phyloP scores from a whole-genome alignment of 352 stramenopile genomes.

The Sclerospora graminicola region DNA sequence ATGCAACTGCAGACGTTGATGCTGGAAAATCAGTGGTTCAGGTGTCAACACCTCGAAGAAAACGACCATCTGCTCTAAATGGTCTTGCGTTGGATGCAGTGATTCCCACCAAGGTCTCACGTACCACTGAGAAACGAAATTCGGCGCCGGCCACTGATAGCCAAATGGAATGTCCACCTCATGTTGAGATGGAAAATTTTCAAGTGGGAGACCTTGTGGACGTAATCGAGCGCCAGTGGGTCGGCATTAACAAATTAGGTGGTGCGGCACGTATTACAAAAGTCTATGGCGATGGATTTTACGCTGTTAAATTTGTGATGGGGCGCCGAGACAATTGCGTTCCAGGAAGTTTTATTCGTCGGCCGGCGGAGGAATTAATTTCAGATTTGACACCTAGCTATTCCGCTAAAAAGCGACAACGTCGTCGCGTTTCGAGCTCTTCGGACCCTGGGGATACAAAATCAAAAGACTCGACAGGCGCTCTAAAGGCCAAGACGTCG shows the following conservation, averaged over 20 bases:
- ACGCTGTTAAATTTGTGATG: slow-evolving; percentile 57
- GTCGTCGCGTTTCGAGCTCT: slow-evolving; percentile 7
- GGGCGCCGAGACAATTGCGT: slow-evolving; percentile 22
- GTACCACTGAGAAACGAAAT: too few relatives aligned
- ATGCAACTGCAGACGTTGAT: neutral
- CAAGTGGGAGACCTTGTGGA: slow-evolving; percentile 72
- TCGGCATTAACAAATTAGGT: slow-evolving; percentile 88
- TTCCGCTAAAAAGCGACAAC: slow-evolving; percentile 21
- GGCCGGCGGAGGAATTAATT: slow-evolving; percentile 25
- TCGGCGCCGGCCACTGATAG: slow-evolving; percentile 4
- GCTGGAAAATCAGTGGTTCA: neutral
- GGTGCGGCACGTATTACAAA: slow-evolving; percentile 74
- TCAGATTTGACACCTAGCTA: slow-evolving; percentile 32
- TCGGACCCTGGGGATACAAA: slow-evolving; percentile 6
- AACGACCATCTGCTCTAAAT: slow-evolving; percentile 7
- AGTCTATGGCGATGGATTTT: slow-evolving; percentile 43
- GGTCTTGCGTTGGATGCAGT: neutral
- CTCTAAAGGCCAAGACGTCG: slow-evolving; percentile 8
- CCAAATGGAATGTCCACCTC: slow-evolving; percentile 3
- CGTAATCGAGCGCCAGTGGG: slow-evolving; percentile 80
- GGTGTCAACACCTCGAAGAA: slow-evolving; percentile 9
- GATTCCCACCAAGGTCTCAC: too few relatives aligned
- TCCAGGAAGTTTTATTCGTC: slow-evolving; percentile 28
- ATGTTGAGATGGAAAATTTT: slow-evolving; percentile 33
- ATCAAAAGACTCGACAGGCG: slow-evolving; percentile 3